Percentiles rank a stretch among this genome's conserved stretches.
Evolutionary conservation across 352 stramenopile genomes (phyloP).

Genomic region (Globisporangium nodosum): DNA sequence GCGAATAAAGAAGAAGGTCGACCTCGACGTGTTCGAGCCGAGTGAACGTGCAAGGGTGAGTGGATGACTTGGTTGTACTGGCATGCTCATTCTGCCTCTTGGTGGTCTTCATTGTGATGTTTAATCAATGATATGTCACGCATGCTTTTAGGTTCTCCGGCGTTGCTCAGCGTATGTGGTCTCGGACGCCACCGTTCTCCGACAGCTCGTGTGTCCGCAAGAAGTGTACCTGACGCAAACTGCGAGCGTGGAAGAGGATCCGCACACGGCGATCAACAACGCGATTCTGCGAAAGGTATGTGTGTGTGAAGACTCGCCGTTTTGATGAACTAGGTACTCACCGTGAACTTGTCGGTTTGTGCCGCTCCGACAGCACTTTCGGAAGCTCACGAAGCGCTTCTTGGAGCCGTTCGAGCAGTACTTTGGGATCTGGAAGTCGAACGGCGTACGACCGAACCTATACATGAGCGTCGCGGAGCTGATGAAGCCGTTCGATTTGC

Average conservation of each 20-base stretch:
- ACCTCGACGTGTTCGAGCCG: conserved; percentile 32
- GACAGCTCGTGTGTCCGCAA: conserved; percentile 52
- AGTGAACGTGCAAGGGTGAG: conserved; percentile 14
- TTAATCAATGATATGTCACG: not conserved
- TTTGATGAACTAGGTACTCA: not conserved
- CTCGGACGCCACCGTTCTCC: conserved; percentile 53
- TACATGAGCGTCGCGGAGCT: conserved; percentile 65
- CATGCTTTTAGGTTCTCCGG: conserved; percentile 37
- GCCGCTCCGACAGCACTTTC: conserved; percentile 56
- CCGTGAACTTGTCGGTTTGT: not conserved
- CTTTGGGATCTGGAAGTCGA: conserved; percentile 77
- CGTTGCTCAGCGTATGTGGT: conserved; percentile 50
- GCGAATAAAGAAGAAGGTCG: conserved; percentile 52
- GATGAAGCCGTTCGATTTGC: conserved; percentile 70
- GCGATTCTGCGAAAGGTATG: conserved; percentile 67
- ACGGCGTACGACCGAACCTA: conserved; percentile 46
- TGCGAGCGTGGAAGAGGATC: conserved; percentile 51
- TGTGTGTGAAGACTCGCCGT: not conserved
- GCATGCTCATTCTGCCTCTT: not conserved
- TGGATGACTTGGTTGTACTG: not conserved
- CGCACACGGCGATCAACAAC: conserved; percentile 80
- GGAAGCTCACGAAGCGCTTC: conserved; percentile 78
- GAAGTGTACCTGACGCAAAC: conserved; percentile 43
- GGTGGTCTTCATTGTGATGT: not conserved
- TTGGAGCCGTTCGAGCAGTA: conserved; percentile 86